Conservation (phyloP, 2,329 filamentous ascomycete genomes). For the Metarhizium album region DNA sequence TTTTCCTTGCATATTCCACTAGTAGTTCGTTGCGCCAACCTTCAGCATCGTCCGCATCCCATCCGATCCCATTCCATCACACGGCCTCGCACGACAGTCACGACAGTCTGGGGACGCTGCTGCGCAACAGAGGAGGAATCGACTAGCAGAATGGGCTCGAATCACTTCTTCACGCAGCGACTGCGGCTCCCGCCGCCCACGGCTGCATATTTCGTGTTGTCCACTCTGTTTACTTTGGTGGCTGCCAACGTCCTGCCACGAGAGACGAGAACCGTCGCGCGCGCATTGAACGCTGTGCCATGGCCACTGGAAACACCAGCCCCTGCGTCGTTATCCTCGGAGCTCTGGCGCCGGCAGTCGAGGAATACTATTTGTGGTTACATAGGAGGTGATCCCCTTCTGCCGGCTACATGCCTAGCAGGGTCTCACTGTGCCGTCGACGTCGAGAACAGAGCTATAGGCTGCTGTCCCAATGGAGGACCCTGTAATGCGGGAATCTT, state of each 20-base stretch:
- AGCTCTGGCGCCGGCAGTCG: conserved; percentile 29
- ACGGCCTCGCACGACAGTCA: too few species aligned
- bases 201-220: conserved; percentile 23
- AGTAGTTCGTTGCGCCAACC: not conserved
- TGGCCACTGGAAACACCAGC: conserved; percentile 27
- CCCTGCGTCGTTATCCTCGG: conserved; percentile 23
- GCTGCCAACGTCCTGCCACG: conserved; percentile 29
- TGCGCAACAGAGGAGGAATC: not conserved
- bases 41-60: not conserved
- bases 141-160: conserved; percentile 15
- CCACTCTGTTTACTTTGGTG: conserved; percentile 20
- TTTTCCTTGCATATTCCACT: not conserved
- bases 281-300: conserved; percentile 24
- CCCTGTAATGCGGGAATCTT: conserved; percentile 45
- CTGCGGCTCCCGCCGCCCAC: conserved; percentile 24
- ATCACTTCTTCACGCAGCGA: conserved; percentile 22
- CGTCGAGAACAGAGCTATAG: conserved; percentile 35
- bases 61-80: too few species aligned
- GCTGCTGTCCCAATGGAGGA: conserved; percentile 43
- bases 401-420: conserved; percentile 45
- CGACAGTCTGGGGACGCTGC: too few species aligned
- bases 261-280: conserved; percentile 26
- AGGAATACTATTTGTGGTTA: conserved; percentile 51
- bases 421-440: conserved; percentile 50
- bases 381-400: conserved; percentile 37